Evolutionary conservation across 495 filamentous ascomycete genomes (phyloP).

Genomic region (Podospora pseudopauciseta): DNA sequence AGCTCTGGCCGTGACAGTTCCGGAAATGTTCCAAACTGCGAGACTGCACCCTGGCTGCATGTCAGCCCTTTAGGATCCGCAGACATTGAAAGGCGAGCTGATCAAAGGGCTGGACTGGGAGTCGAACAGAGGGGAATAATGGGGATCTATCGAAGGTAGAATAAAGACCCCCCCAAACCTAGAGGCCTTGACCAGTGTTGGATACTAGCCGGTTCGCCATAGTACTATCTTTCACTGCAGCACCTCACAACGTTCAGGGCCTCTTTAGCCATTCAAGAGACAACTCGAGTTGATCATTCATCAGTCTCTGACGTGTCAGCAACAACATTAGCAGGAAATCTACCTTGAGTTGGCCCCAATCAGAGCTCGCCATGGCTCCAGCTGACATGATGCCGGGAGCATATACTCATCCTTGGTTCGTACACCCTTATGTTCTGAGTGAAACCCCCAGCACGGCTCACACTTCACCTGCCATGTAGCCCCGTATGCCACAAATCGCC

Average conservation of each 20-base stretch:
- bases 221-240: no score
- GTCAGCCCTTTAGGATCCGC: not conserved
- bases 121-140: not conserved
- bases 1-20: not conserved
- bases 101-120: not conserved
- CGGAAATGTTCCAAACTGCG: not conserved
- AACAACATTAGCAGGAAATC: not conserved
- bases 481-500: no score
- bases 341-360: no score
- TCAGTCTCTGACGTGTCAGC: not conserved
- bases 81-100: not conserved
- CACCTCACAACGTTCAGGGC: not conserved
- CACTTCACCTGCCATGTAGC: no score
- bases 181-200: not conserved
- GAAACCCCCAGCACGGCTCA: not conserved
- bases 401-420: not conserved
- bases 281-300: not conserved
- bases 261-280: not conserved
- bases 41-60: not conserved
- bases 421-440: not conserved
- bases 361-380: no score
- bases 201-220: no score
- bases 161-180: not conserved
- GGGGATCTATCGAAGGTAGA: not conserved
- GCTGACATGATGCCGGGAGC: not conserved